phyloP scores from a whole-genome alignment of 73 alveolate species.

The Durusdinium trenchii region DNA sequence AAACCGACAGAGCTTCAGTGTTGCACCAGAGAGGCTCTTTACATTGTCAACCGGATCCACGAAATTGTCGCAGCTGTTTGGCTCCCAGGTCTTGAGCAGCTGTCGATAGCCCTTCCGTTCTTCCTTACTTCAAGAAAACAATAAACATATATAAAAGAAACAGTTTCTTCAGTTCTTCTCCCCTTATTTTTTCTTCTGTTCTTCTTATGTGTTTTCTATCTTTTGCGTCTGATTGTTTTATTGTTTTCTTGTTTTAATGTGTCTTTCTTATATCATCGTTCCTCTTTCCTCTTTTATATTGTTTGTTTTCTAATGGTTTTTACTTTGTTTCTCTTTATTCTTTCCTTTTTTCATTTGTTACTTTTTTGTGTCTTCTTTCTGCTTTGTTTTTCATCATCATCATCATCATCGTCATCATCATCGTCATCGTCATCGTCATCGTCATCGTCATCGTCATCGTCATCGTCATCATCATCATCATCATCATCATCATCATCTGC shows the following conservation, averaged over 20 bases:
- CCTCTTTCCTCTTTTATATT: not conserved
- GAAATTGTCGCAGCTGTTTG: slow-evolving; percentile 45
- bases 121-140: not conserved
- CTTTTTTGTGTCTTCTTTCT: not conserved
- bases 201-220: too few species aligned
- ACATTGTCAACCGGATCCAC: slow-evolving; percentile 23
- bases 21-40: not conserved
- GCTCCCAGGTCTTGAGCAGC: slow-evolving; percentile 52
- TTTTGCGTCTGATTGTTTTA: too few species aligned
- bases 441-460: not conserved
- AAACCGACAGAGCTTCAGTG: not conserved
- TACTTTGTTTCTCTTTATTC: not conserved
- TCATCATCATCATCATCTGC: not conserved
- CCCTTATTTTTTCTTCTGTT: too few species aligned
- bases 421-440: not conserved
- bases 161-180: too few species aligned
- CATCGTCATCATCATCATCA: not conserved
- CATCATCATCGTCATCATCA: not conserved
- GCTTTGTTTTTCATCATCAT: not conserved
- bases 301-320: too few species aligned
- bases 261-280: too few species aligned
- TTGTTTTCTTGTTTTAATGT: too few species aligned
- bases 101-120: slow-evolving; percentile 63
- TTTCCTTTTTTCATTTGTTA: not conserved
- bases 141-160: too few species aligned